phyloP scores from a whole-genome alignment of 768 basidiomycete species.

The Suillus weaverae region DNA sequence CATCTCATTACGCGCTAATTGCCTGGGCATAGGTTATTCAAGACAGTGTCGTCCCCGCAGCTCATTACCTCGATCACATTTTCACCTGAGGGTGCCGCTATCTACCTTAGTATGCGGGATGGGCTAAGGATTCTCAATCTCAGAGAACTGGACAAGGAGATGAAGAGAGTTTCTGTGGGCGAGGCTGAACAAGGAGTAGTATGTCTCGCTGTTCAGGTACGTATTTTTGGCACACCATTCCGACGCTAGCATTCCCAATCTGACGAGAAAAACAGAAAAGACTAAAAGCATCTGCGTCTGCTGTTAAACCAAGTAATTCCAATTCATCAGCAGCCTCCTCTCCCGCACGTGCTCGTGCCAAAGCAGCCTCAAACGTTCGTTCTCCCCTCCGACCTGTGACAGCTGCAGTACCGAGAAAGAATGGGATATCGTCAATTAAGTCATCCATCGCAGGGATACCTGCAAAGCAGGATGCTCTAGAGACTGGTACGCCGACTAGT shows the following conservation, averaged over 20 bases:
- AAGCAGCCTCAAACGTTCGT: constrained; percentile 6
- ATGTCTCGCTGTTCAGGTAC: constrained; percentile 59
- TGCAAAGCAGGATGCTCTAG: not conserved
- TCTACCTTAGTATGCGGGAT: constrained; percentile 64
- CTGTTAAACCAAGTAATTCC: not conserved
- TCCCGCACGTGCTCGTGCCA: constrained; percentile 9
- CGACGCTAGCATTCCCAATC: too few species aligned
- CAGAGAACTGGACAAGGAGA: constrained; percentile 64
- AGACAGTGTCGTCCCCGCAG: constrained; percentile 52
- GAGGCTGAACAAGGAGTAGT: constrained; percentile 47
- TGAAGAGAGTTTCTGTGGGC: constrained; percentile 53
- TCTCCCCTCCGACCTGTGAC: constrained; percentile 1
- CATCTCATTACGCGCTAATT: constrained; percentile 5
- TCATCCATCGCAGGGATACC: not conserved
- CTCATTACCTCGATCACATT: constrained; percentile 63
- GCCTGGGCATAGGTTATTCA: constrained; percentile 48
- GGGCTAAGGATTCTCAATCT: constrained; percentile 68
- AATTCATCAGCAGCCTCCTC: constrained; percentile 17
- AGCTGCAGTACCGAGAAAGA: not conserved
- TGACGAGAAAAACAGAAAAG: constrained; percentile 14
- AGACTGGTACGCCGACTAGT: not conserved
- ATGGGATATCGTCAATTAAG: constrained; percentile 19
- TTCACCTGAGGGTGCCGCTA: constrained; percentile 64
- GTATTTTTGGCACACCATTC: constrained; percentile 11
- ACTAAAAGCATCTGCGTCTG: constrained; percentile 10